Percentiles rank a stretch among this genome's conserved stretches.
phyloP scores from a whole-genome alignment of 1,284 basidiomycete genomes.

The Cystobasidium pallidum region DNA sequence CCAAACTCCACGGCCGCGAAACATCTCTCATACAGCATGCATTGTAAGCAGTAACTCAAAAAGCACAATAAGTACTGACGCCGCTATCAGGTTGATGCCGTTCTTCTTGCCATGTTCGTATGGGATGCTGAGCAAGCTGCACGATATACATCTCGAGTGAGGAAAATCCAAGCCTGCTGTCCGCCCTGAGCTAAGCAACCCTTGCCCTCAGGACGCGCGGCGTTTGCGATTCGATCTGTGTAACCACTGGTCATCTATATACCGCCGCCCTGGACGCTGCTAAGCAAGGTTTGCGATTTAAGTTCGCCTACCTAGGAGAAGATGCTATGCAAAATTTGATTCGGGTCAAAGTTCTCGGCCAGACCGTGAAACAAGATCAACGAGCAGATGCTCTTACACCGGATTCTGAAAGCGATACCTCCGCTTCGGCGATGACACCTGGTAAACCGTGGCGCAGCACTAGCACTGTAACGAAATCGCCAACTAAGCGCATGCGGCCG shows the following conservation, averaged over 20 bases:
- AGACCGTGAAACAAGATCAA: too few species aligned
- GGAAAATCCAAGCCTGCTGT: not conserved
- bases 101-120: slow-evolving; percentile 35
- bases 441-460: too few species aligned
- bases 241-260: slow-evolving; percentile 46
- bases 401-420: not conserved
- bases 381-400: too few species aligned
- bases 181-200: not conserved
- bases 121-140: slow-evolving; percentile 33
- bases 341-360: too few species aligned
- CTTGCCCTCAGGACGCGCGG: not conserved
- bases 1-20: not conserved
- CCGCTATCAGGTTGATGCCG: slow-evolving; percentile 34
- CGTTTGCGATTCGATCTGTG: not conserved
- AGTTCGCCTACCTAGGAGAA: not conserved
- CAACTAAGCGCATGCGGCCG: too few species aligned
- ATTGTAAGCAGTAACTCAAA: not conserved
- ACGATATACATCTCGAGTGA: slow-evolving; percentile 42
- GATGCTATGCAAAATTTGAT: not conserved
- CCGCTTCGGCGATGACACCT: too few species aligned
- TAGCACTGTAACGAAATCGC: too few species aligned
- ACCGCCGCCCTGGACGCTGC: slow-evolving; percentile 48
- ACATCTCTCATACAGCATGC: not conserved
- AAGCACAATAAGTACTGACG: too few species aligned
- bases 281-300: slow-evolving; percentile 47